phyloP scores from a whole-genome alignment of 495 filamentous ascomycete genomes.

The Penicillium cosmopolitanum region DNA sequence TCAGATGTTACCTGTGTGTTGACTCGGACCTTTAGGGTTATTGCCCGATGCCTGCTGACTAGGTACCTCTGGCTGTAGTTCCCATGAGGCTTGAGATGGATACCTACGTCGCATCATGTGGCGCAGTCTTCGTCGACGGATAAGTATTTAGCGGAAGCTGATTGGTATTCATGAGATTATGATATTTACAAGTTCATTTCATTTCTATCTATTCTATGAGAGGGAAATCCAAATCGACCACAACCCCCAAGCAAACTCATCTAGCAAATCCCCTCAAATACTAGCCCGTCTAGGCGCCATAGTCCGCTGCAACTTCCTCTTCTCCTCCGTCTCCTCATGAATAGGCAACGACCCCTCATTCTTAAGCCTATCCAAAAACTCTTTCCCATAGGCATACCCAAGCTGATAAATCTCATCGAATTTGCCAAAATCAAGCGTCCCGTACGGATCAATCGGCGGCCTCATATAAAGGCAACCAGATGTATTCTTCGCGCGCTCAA shows the following conservation, averaged over 20 bases:
- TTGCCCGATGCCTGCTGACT: no score
- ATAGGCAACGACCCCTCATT: constrained; percentile 72
- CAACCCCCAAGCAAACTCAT: background rate
- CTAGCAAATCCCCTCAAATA: constrained; percentile 51
- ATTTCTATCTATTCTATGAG: no score
- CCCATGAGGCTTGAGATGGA: no score
- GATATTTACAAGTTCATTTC: no score
- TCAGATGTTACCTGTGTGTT: no score
- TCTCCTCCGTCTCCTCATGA: constrained; percentile 78
- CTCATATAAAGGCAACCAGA: constrained; percentile 93
- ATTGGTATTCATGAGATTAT: no score
- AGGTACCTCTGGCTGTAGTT: no score
- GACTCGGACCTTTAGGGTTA: no score
- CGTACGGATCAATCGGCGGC: constrained; percentile 90
- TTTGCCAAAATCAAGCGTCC: constrained; percentile 93
- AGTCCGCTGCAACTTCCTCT: constrained; percentile 84
- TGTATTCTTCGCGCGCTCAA: constrained; percentile 88
- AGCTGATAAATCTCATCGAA: constrained; percentile 96
- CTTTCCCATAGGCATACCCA: constrained; percentile 82
- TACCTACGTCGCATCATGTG: no score
- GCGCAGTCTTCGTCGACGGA: no score
- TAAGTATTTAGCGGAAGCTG: no score
- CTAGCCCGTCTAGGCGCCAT: constrained; percentile 94
- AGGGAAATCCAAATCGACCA: background rate
- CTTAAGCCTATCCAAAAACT: constrained; percentile 72